Percentiles rank a stretch among this genome's conserved stretches.
Conservation (phyloP, 202 grass and related monocot species). For the Dendrocalamus latiflorus region DNA sequence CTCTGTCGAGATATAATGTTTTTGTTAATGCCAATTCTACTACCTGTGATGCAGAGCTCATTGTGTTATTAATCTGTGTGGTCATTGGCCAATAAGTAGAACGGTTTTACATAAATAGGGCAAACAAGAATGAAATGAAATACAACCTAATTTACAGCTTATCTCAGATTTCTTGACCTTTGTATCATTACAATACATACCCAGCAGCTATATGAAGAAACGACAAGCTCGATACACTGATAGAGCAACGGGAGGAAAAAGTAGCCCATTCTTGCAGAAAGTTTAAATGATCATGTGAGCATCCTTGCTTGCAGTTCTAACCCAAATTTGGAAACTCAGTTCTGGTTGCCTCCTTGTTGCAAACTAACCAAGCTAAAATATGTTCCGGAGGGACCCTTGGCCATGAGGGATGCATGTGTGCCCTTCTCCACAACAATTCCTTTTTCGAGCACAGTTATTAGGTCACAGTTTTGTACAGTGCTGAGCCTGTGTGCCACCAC, state of each 20-base stretch:
- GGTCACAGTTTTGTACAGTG: slow-evolving; percentile 73
- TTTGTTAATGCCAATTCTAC: background rate
- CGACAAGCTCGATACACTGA: background rate
- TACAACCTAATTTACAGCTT: slow-evolving; percentile 7
- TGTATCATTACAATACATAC: slow-evolving; percentile 22
- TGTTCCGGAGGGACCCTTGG: slow-evolving; percentile 57
- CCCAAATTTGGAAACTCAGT: slow-evolving; percentile 13
- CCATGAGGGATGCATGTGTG: slow-evolving; percentile 79
- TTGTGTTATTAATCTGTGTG: background rate
- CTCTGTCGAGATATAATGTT: background rate
- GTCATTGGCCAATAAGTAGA: background rate
- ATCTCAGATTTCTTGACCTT: slow-evolving; percentile 18
- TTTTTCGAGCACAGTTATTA: slow-evolving; percentile 79
- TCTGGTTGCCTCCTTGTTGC: slow-evolving; percentile 58
- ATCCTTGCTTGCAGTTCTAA: slow-evolving; percentile 12
- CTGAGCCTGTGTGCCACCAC: slow-evolving; percentile 86
- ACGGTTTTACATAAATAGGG: background rate
- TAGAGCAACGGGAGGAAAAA: slow-evolving; percentile 31
- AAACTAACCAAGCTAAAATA: slow-evolving; percentile 74
- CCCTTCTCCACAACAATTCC: slow-evolving; percentile 83
- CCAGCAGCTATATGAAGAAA: slow-evolving; percentile 24
- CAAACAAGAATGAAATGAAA: slow-evolving; percentile 15
- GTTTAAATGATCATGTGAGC: background rate
- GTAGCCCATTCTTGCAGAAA: slow-evolving; percentile 3
- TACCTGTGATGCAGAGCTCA: background rate